A percentile compares a stretch with the other conserved stretches of the same genome.
phyloP scores from a whole-genome alignment of 1,284 basidiomycete species.

The Phellinidium pouzarii region DNA sequence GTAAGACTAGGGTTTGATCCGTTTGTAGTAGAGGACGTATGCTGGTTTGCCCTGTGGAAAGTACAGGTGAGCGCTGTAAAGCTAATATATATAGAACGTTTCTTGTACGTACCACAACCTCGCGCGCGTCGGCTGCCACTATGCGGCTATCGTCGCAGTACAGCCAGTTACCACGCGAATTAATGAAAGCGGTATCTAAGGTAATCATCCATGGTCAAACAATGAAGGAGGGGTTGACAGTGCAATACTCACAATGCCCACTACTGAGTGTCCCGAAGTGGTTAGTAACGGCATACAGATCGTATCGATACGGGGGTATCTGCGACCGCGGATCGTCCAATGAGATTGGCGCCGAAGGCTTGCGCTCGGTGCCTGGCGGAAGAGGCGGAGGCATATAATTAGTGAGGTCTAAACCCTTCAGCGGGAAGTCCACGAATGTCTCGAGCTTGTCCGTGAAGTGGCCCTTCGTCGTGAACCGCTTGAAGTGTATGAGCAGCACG shows the following conservation, averaged over 20 bases:
- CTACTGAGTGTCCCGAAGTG: constrained; percentile 87
- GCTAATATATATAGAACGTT: constrained; percentile 2
- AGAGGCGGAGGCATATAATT: constrained; percentile 82
- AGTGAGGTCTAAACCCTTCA: constrained; percentile 79
- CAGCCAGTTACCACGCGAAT: constrained; percentile 74
- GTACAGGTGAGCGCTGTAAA: constrained; percentile 1
- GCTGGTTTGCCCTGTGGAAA: constrained; percentile 72
- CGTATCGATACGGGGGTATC: constrained; percentile 80
- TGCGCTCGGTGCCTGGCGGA: constrained; percentile 54
- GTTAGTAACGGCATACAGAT: constrained; percentile 87
- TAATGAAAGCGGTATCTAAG: constrained; percentile 80
- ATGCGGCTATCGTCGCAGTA: constrained; percentile 86
- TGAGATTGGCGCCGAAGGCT: constrained; percentile 35
- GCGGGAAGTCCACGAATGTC: constrained; percentile 85
- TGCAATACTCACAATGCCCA: constrained; percentile 78
- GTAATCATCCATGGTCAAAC: constrained; percentile 1
- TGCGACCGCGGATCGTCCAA: constrained; percentile 73
- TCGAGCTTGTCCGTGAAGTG: constrained; percentile 95
- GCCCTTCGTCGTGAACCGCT: constrained; percentile 90
- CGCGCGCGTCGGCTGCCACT: constrained; percentile 59
- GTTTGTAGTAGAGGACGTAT: constrained; percentile 84
- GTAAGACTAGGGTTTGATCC: constrained; percentile 43
- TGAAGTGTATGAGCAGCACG: constrained; percentile 91
- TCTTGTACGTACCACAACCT: constrained; percentile 70
- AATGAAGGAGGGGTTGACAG: not conserved